Base-by-base conservation (phyloP, 768 basidiomycete genomes). In the Leucosporidium creatinivorum region DNA sequence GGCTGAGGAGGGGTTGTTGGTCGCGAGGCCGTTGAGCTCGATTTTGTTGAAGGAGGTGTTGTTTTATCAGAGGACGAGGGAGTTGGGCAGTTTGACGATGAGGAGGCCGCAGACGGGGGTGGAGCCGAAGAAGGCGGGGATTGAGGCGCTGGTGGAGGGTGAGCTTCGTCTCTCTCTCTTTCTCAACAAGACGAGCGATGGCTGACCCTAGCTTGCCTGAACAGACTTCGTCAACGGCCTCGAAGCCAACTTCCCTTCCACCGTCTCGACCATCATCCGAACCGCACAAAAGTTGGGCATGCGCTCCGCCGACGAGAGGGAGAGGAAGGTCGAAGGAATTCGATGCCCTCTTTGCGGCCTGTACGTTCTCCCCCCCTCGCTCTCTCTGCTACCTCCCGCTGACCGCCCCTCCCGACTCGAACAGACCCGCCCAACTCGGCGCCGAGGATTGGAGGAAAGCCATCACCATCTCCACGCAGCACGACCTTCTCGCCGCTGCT, bases 201-300 rank as follows among this genome's bases (percentile, higher is more conserved):
- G n/a, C 13, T 44, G 15, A 21, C 36, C 19, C 15, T 18, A 2
- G 28, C 21, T n/a, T 26, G 4, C 7, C 26, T 30, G 1, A 12
- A 23, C 62, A 71, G 70, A 68, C 36, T 72, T 72, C 28, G 59
- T 72, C 26, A 21, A 63, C 23, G 51, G 62, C 23, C 64, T 75
- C 33, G 71, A 75, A 30, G 62, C 55, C 28, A 57, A 61, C 25
- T 75, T 75, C 62, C 73, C 75, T 2, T 69, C 67, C 7, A 75
- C 75, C 7, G 73, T 73, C 9, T 74, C 72, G 30, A 72, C 69
- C 63, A 70, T 75, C 63, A 60, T 68, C 25, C 67, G 72, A 17
- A 75, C 75, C 1, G 71, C 73, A 0, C 69, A 69, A 36, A 75
- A 75, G 61, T 59, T 75, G 3, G 73, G 71, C 5, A 25, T 73